Evolutionary conservation across 2,329 filamentous ascomycete genomes (phyloP).

Genomic region (Capronia americana): DNA sequence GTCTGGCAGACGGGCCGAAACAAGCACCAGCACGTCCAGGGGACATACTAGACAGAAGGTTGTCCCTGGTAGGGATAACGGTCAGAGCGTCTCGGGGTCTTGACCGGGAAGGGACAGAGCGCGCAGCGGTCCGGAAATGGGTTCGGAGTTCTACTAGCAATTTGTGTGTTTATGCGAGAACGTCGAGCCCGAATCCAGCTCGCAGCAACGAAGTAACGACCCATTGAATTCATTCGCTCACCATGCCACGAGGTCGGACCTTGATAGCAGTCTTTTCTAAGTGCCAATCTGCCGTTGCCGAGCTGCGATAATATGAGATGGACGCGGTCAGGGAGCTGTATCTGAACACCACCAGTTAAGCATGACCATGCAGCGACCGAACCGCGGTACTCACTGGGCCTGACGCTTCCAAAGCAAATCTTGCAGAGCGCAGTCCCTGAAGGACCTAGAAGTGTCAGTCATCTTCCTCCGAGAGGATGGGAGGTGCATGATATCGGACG

Average conservation of each 20-base stretch:
- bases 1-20: background rate
- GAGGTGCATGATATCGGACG: background rate
- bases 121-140: background rate
- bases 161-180: background rate
- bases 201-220: background rate
- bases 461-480: background rate
- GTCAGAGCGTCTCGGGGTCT: slow-evolving; percentile 13
- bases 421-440: background rate
- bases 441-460: background rate
- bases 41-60: background rate
- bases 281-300: background rate
- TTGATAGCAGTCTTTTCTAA: background rate
- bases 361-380: background rate
- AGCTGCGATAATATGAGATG: background rate
- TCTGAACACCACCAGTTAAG: background rate
- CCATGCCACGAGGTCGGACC: background rate
- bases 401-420: background rate
- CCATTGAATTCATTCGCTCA: background rate
- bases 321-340: background rate
- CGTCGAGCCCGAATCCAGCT: too few species aligned
- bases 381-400: too few species aligned
- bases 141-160: background rate
- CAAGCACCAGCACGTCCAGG: background rate
- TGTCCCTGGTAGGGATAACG: slow-evolving; percentile 6
- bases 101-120: background rate